Percentiles rank a stretch among this genome's conserved stretches.
Conservation (phyloP, 768 basidiomycete species). For the Kwoniella mangroviensis region DNA sequence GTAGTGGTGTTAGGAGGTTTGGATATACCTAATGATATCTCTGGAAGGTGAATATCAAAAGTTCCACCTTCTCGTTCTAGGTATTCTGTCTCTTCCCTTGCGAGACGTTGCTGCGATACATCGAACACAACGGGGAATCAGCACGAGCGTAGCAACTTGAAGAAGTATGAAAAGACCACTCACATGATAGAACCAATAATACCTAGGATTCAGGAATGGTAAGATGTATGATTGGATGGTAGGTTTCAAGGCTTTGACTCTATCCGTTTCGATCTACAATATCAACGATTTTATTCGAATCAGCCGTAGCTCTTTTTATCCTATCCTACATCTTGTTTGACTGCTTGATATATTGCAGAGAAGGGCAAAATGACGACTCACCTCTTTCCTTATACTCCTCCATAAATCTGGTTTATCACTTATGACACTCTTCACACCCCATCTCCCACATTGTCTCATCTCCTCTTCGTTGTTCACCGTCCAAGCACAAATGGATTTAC, state of each 20-base stretch:
- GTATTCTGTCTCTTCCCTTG: constrained; percentile 52
- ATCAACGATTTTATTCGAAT: no score
- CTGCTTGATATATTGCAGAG: no score
- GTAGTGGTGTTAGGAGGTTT: constrained; percentile 17
- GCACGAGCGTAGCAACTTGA: no score
- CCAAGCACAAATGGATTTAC: constrained; percentile 91
- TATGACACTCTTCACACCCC: constrained; percentile 54
- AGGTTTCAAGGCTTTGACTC: constrained; percentile 34
- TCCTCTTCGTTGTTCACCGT: constrained; percentile 88
- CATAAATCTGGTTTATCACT: constrained; percentile 57
- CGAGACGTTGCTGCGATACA: constrained; percentile 39
- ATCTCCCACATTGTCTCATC: constrained; percentile 59
- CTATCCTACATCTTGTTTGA: no score
- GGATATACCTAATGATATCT: constrained; percentile 31
- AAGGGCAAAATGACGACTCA: constrained; percentile 23
- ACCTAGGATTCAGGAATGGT: constrained; percentile 38
- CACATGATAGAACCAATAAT: constrained; percentile 48
- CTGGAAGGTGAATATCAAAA: constrained; percentile 38
- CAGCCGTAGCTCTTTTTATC: no score
- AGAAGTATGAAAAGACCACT: constrained; percentile 8
- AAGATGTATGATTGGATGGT: constrained; percentile 33
- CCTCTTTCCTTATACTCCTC: constrained; percentile 46
- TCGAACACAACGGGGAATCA: background rate
- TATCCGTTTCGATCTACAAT: constrained; percentile 36
- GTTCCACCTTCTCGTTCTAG: constrained; percentile 53